phyloP scores from a whole-genome alignment of 208 protist genomes.

The Novymonas esmeraldas region DNA sequence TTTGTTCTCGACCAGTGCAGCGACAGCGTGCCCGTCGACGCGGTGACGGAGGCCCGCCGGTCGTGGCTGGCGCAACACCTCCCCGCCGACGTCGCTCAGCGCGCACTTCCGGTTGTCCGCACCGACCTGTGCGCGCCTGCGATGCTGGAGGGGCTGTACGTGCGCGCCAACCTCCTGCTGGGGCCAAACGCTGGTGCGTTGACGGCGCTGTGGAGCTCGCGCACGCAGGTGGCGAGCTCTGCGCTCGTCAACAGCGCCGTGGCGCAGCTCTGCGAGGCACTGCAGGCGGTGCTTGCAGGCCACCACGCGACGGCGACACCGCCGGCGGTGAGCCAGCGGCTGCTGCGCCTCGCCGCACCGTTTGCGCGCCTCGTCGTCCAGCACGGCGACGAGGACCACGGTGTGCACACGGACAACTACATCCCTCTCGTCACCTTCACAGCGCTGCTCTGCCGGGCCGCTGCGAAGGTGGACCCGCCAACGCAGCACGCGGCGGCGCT shows the following conservation, averaged over 20 bases:
- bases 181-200: conserved; percentile 62
- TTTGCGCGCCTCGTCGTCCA: conserved; percentile 35
- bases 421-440: conserved; percentile 63
- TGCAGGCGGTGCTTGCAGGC: conserved; percentile 7
- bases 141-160: conserved; percentile 50
- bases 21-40: conserved; percentile 52
- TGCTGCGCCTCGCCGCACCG: conserved; percentile 32
- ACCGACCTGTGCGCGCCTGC: conserved; percentile 19
- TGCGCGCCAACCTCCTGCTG: conserved; percentile 44
- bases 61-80: conserved; percentile 14
- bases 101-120: conserved; percentile 25
- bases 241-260: conserved; percentile 37
- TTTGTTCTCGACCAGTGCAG: conserved; percentile 81
- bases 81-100: conserved; percentile 20
- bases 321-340: conserved; percentile 22
- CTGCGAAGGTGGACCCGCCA: conserved; percentile 23
- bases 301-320: neutral
- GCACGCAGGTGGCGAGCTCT: conserved; percentile 28
- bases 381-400: conserved; percentile 22
- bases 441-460: conserved; percentile 20
- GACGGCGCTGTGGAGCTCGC: conserved; percentile 22
- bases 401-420: conserved; percentile 60
- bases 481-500: conserved; percentile 29
- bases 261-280: conserved; percentile 10
- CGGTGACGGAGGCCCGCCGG: conserved; percentile 23